Evolutionary conservation across 805 yeast species (phyloP), one percentile per base, ranked within the genome.

Genomic region (Wickerhamiella allomyrinae): DNA sequence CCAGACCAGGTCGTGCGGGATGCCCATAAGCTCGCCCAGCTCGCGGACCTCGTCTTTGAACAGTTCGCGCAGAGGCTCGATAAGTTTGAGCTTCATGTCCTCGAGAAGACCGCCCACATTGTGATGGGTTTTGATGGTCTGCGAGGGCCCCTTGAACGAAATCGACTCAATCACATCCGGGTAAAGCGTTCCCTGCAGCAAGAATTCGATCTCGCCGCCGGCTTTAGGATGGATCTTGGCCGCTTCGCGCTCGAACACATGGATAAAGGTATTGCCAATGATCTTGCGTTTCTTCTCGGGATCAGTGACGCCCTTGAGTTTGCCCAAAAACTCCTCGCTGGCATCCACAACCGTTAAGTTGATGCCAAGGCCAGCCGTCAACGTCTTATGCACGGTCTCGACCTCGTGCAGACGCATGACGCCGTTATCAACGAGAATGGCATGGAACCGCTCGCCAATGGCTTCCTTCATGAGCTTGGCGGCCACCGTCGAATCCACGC

Each of bases 221-320:
- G 48, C 40, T 53, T 76, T 76, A 53, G 96, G 95, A 64, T 78
- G 77, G 63, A 91, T 87, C 60, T 77, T 75, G 54, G 81, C 87
- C 47, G 97, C 95, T 67, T 82, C 95, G 55, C 84, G 83, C 73
- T 91, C 98, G 57, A 91, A 91, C 40, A 91, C 95, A 58, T 85
- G 91, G 57, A 91, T 91, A 58, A 91, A 91, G 45, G 96, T 91
- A 73, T 91, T 82, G 62, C 98, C 98, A 60, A 91, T 91, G 66
- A 91, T 84, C 71, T 91, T 91, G 69, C 98, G 80, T 77, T 91
- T 91, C 78, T 84, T 84, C 71, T 91, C 98, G 44, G 98, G 98
- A 62, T 91, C 98, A 48, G 95, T 83, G 53, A 91, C 83, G 53
- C 96, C 97, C 67, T 79, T 77, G 56, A 91, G 76, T 59, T 83